Base-by-base conservation (phyloP, 176 grass and related monocot species). In the Hyparrhenia diplandra region DNA sequence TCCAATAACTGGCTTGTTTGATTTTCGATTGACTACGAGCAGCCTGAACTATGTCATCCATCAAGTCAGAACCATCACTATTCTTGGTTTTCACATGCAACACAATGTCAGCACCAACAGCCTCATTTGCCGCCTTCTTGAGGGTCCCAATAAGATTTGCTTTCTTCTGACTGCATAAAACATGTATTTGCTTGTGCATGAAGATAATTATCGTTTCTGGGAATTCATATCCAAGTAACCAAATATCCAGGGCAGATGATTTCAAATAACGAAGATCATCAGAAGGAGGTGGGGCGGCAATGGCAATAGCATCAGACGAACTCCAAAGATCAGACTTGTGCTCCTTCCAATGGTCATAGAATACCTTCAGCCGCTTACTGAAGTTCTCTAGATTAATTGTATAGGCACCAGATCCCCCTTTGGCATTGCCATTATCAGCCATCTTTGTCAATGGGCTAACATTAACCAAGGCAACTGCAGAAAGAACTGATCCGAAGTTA, bases 41-140 rank as follows among this genome's bases (percentile, higher is more conserved):
- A 68, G 35, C 75, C 67, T 46, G 81, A 59, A 79, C 14, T 35
- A 91, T 86, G 8, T 86, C 59, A 73, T 97, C 94, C 89, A 94
- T 94, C 40, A 88, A 85, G 32, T 16, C 10, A 25, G 73, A 54
- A 2, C 82, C 82, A 90, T 88, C 72, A 13, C 61, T 63, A 69
- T 40, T 77, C 82, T 80, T 87, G 47, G 5, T 20, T 51, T 79
- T 54, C 72, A 87, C 75, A 88, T 97, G 91, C 63, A 97, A 52
- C 7, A 92, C 52, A 20, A 87, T 47, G 21, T 82, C 79, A 82
- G 52, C 4, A 12, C 79, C 54, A 10, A 70, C 64, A 7, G 73
- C 42, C 41, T 77, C 57, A 30, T 52, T 77, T 30, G 31, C 47
- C 27, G 36, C 55, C 73, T 52, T 82, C 67, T 34, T 82, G 64